Evolutionary conservation across 768 basidiomycete species (phyloP).

Genomic region (Macrocybe gigantea): DNA sequence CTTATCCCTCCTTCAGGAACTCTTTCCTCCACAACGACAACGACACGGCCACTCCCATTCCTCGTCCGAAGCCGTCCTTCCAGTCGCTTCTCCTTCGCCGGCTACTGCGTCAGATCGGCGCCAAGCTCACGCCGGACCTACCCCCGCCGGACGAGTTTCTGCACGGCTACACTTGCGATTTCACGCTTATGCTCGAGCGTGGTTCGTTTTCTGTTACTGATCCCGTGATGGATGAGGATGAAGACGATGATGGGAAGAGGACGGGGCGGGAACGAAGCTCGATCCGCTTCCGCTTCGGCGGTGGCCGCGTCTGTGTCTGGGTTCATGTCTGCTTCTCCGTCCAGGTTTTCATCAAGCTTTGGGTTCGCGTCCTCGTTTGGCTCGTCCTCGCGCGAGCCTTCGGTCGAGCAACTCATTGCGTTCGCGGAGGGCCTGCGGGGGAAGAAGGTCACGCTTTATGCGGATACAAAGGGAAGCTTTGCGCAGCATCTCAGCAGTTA

Average conservation of each 20-base stretch:
- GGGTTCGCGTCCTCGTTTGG: no score
- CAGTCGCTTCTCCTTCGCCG: conserved; percentile 51
- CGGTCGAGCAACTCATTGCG: conserved; percentile 65
- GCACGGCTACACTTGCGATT: conserved; percentile 55
- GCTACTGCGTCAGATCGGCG: conserved; percentile 55
- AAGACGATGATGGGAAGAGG: conserved; percentile 27
- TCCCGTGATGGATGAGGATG: conserved; percentile 31
- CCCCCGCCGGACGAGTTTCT: conserved; percentile 34
- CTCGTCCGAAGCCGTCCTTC: conserved; percentile 36
- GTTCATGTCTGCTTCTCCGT: no score
- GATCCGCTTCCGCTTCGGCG: no score
- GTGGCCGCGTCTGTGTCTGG: no score
- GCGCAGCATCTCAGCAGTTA: conserved; percentile 92
- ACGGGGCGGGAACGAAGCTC: no score
- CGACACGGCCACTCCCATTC: conserved; percentile 18
- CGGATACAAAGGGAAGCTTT: conserved; percentile 82
- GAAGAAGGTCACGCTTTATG: conserved; percentile 78
- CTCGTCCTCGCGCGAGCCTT: conserved; percentile 62
- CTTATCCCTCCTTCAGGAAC: conserved; percentile 7
- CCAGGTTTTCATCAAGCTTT: no score
- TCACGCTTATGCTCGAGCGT: conserved; percentile 59
- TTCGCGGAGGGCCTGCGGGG: conserved; percentile 84
- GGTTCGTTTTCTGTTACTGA: conserved; percentile 42
- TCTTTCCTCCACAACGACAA: conserved; percentile 11
- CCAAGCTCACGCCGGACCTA: conserved; percentile 37